Evolutionary conservation across 169 alveolate species (phyloP), one percentile per base, ranked within the genome.

Genomic region (Plasmodium reichenowi): DNA sequence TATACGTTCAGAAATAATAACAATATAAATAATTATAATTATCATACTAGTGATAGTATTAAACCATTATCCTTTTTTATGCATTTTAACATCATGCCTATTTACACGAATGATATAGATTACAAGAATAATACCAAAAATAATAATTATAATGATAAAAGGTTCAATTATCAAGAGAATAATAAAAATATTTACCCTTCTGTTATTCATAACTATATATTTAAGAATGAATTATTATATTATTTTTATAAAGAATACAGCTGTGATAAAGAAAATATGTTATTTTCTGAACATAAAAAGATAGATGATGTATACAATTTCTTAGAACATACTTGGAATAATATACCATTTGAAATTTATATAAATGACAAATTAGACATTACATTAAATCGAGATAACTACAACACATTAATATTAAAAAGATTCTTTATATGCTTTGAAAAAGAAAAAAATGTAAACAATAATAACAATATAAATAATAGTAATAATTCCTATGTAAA

Each of bases 361-460:
- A 9, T 10, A 22, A 29, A 56, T 10, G 32, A 17, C 52, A 20
- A 13, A 15, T 7, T 45, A 47, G 22, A 45, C 0, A n/a, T 50
- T 15, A 43, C 32, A n/a, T 20, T 67, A 22, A 50, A 50, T 17
- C n/a, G 12, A 20, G 22, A 71, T n/a, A 32, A 32, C 15, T 20
- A 50, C 2, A 78, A 78, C 26, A 17, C 17, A 47, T 56, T 78
- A 32, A 66, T 78, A 12, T 78, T 64, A 22, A 54, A 78, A 45
- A 68, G 89, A 15, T 50, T 64, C 32, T 67, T 24, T 45, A 66
- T 78, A 45, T 78, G 89, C 13, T 8, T 78, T 24, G 60, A 45
- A 15, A 58, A 52, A 7, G 17, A 48, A 15, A 9, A 13, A 15
- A 59, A 38, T 6, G 12, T 9, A 0, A 54, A 13, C 20, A 15